These are phyloP conservation scores for Aspergillus sp. DNA, from an alignment of 2,329 filamentous ascomycete genomes.

Conservation along the genomic window DNA sequence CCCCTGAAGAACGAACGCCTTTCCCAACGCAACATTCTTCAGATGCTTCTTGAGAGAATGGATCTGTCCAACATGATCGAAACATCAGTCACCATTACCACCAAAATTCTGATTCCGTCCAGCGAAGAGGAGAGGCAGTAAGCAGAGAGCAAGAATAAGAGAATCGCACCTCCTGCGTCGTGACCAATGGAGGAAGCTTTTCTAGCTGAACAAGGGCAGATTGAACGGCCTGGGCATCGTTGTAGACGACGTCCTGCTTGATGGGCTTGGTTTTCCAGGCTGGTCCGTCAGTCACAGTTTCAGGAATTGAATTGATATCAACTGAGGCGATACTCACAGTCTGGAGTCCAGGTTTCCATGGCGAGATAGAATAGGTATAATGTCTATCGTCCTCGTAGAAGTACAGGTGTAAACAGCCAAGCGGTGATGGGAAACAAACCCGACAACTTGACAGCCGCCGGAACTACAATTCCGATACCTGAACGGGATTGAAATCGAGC, in stretches of 20 bases:
- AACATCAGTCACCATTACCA: no score
- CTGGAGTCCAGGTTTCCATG: slow-evolving; percentile 12
- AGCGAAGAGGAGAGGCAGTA: background rate
- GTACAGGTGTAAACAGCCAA: no score
- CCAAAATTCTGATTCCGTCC: no score
- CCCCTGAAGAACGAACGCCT: slow-evolving; percentile 89
- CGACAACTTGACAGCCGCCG: no score
- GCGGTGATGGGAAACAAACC: no score
- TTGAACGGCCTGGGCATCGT: slow-evolving; percentile 33
- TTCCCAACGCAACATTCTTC: slow-evolving; percentile 77
- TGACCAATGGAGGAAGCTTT: slow-evolving; percentile 40
- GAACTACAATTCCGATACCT: no score
- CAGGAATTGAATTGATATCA: background rate
- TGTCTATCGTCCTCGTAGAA: no score
- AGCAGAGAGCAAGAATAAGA: background rate
- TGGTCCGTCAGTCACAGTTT: background rate
- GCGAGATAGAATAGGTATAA: background rate
- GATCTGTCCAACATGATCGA: slow-evolving; percentile 44
- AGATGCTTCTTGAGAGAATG: slow-evolving; percentile 68
- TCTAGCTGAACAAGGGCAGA: slow-evolving; percentile 36
- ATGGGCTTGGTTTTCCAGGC: slow-evolving; percentile 19
- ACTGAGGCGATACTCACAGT: slow-evolving; percentile 6
- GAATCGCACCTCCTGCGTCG: slow-evolving; percentile 34
- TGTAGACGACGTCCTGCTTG: slow-evolving; percentile 29
- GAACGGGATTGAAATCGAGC: no score